Evolutionary conservation across 306 rosid genomes (phyloP), one percentile per base, ranked within the genome.

Genomic region (Prunus dulcis): DNA sequence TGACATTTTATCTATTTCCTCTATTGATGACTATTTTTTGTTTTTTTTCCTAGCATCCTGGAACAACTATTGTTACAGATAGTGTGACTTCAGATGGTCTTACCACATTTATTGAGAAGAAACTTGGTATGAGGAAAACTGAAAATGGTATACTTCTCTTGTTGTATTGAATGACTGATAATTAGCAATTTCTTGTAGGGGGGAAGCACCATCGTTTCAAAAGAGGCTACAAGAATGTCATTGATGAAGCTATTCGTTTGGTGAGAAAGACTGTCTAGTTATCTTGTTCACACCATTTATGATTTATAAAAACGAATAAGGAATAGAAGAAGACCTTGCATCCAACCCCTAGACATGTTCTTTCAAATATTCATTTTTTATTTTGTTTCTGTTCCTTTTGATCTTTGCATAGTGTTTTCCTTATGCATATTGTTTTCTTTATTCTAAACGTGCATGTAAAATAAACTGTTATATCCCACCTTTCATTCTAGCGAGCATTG

Each of bases 51-150:
- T 76, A 95, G 98, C 96, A 92, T 87, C 97, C 97, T 49, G 89
- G 96, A 84, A 95, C 98, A 81, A 95, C 96, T 71, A 84, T 95
- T 81, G 96, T 95, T 67, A 95, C 98, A 6, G 98, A 95, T 85
- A 95, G 98, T 72, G 98, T 95, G 78, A 95, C 98, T 75, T 95
- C 98, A 57, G 97, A 92, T 82, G 98, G 98, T 69, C 92, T 95
- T 64, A 90, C 97, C 84, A 77, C 88, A 32, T 95, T 92, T 86
- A 92, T 95, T 43, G 97, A 92, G 91, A 88, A 89, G 78, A 92
- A 92, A 84, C 97, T 95, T 71, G 98, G 98, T 90, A 86, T 28
- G 86, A 27, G 68, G 53, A 68, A 82, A 64, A 79, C 65, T 79
- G 46, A 45, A 73, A 72, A 34, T 75, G 69, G 53, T 75, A 38